These are phyloP conservation scores for Groenewaldozyma sp. DNA, from an alignment of 1,139 yeast genomes.

Conservation along the genomic window DNA sequence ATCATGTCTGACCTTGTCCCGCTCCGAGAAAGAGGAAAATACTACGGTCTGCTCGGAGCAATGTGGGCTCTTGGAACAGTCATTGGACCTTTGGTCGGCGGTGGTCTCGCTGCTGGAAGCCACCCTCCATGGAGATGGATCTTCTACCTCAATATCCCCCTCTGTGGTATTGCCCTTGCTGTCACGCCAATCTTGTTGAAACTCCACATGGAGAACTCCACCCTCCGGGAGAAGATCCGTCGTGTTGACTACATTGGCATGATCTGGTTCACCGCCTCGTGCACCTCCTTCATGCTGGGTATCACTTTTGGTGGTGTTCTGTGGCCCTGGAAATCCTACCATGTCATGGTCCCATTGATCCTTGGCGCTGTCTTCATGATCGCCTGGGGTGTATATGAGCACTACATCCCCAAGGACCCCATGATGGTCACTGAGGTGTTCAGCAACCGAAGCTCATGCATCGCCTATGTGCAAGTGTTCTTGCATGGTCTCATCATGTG, in stretches of 20 bases:
- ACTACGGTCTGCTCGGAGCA: constrained; percentile 37
- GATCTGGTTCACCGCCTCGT: constrained; percentile 23
- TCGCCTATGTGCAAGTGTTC: constrained; percentile 32
- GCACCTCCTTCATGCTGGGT: constrained; percentile 33
- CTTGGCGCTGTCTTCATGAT: constrained; percentile 40
- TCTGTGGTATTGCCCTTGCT: constrained; percentile 49
- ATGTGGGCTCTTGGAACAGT: constrained; percentile 50
- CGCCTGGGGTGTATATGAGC: constrained; percentile 40
- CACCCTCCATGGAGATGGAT: constrained; percentile 72
- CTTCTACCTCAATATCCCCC: constrained; percentile 59
- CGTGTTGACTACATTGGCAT: constrained; percentile 36
- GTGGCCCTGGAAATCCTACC: constrained; percentile 41
- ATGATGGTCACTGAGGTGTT: constrained; percentile 39
- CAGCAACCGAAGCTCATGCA: constrained; percentile 26
- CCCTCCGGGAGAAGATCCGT: constrained; percentile 32
- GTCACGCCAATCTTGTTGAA: constrained; percentile 40
- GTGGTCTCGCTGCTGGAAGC: constrained; percentile 41
- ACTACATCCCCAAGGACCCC: constrained; percentile 37
- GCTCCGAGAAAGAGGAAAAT: constrained; percentile 41
- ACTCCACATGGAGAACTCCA: constrained; percentile 42
- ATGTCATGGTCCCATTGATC: constrained; percentile 43
- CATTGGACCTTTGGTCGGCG: constrained; percentile 61
- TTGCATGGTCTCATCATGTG: constrained; percentile 37
- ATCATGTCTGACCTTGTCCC: constrained; percentile 55
- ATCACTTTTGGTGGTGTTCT: constrained; percentile 42